Evolutionary conservation across 345 rosid genomes (phyloP), one percentile per base, ranked within the genome.

Genomic region (Citrus maxima): DNA sequence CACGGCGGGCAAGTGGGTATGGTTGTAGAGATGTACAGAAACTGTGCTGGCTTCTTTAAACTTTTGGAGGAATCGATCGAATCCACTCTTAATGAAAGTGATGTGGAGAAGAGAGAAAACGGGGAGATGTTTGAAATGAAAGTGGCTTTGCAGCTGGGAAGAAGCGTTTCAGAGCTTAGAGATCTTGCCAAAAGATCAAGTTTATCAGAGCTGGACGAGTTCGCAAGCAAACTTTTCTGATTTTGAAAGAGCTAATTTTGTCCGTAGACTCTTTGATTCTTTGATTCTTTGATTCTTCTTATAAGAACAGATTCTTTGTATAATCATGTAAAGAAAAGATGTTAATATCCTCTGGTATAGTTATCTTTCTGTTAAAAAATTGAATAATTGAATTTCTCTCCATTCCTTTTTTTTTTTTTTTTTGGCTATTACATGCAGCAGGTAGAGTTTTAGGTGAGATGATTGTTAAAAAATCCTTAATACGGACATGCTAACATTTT

Each of bases 1-100:
- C 91, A 87, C 30, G 90, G 85, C 1, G 87, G 71, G 3, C 92
- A 89, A 75, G 84, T 89, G 4, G 92, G 90, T 6, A 89, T 87
- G 92, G 90, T 85, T 72, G 54, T 89, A 37, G 92, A 88, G 77
- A 85, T 89, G 88, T 89, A 89, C 75, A 82, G 88, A 64, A 83
- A 84, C 84, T 78, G 81, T 64, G 85, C 87, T 5, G 92, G 90
- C 16, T 84, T 78, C 80, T 81, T 89, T 34, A 7, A 34, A 3
- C 80, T 82, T 3, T 4, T 84, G 80, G 88, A 81, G 70, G 88
- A 82, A 64, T 73, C 85, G 2, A 81, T 89, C 3, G 83, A 82
- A 28, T 62, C 82, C 0, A 77, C 67, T 6, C 62, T 85, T 12
- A 73, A 72, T n/a, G 87, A 78, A 73, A 56, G 32, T 22, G 78